Conservation (phyloP, 2,329 filamentous ascomycete species). For the Salinomyces thailandicus region DNA sequence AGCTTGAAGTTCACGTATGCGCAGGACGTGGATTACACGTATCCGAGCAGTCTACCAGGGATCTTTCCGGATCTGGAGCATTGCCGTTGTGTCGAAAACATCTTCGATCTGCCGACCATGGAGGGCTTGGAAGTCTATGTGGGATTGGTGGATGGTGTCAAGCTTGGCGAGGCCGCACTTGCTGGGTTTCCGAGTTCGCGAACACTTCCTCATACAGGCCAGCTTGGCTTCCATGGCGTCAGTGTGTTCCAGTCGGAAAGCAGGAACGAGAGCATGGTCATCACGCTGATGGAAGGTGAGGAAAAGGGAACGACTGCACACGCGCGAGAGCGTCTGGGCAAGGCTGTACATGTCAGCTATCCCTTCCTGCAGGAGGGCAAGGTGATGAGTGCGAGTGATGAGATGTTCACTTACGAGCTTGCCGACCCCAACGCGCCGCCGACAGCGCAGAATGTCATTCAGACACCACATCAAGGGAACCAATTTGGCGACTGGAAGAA, state of each 20-base stretch:
- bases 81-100: constrained; percentile 90
- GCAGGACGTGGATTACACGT: constrained; percentile 64
- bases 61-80: constrained; percentile 80
- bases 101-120: constrained; percentile 86
- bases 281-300: constrained; percentile 70
- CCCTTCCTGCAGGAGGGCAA: constrained; percentile 93
- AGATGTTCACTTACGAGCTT: constrained; percentile 79
- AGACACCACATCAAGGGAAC: constrained; percentile 59
- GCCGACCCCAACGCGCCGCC: constrained; percentile 40
- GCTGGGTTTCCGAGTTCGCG: constrained; percentile 89
- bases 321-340: constrained; percentile 70
- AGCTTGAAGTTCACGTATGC: constrained; percentile 88
- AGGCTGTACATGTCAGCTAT: constrained; percentile 83
- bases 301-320: constrained; percentile 56
- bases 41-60: constrained; percentile 77
- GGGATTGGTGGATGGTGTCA: constrained; percentile 72
- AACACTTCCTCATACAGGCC: constrained; percentile 71
- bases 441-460: constrained; percentile 44
- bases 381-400: constrained; percentile 79
- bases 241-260: constrained; percentile 94
- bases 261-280: constrained; percentile 89
- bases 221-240: constrained; percentile 77
- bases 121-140: constrained; percentile 79
- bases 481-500: constrained; percentile 76
- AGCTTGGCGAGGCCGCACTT: constrained; percentile 70